These are phyloP conservation scores for Tolypocladium album DNA, from an alignment of 2,329 filamentous ascomycete genomes.

Conservation along the genomic window DNA sequence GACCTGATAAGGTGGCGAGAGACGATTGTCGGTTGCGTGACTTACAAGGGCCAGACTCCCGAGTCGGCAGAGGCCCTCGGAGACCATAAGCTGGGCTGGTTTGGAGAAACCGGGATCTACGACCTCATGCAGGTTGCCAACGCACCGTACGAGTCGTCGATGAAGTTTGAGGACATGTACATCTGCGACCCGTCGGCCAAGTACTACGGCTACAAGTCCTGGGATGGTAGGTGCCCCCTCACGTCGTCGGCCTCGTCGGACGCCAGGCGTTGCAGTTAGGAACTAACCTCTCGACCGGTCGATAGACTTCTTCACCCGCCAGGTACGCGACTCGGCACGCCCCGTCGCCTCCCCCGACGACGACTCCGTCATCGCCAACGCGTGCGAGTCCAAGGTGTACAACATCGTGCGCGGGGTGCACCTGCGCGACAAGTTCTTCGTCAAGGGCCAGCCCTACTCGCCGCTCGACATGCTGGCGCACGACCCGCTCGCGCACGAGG, in stretches of 20 bases:
- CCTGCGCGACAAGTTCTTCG: slow-evolving; percentile 53
- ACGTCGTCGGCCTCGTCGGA: not conserved
- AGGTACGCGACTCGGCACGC: slow-evolving; percentile 39
- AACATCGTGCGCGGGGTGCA: slow-evolving; percentile 38
- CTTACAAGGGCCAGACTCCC: slow-evolving; percentile 24
- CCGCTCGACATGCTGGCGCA: slow-evolving; percentile 51
- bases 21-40: not conserved
- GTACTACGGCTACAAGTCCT: slow-evolving; percentile 52
- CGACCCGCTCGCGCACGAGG: slow-evolving; percentile 35
- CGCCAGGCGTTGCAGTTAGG: too few relatives aligned
- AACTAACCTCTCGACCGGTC: not conserved
- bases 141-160: slow-evolving; percentile 24
- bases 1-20: not conserved
- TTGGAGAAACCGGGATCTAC: slow-evolving; percentile 34
- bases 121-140: slow-evolving; percentile 44
- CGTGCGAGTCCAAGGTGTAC: slow-evolving; percentile 54
- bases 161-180: slow-evolving; percentile 50
- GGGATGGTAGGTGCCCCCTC: slow-evolving; percentile 41
- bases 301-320: slow-evolving; percentile 52
- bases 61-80: slow-evolving; percentile 42
- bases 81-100: slow-evolving; percentile 38
- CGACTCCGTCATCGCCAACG: slow-evolving; percentile 43
- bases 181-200: slow-evolving; percentile 43
- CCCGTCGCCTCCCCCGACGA: slow-evolving; percentile 48
- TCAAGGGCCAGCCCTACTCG: slow-evolving; percentile 60